A percentile compares a stretch with the other conserved stretches of the same genome.
Evolutionary conservation across 2,329 filamentous ascomycete genomes (phyloP).

Genomic region (Zalaria obscura): DNA sequence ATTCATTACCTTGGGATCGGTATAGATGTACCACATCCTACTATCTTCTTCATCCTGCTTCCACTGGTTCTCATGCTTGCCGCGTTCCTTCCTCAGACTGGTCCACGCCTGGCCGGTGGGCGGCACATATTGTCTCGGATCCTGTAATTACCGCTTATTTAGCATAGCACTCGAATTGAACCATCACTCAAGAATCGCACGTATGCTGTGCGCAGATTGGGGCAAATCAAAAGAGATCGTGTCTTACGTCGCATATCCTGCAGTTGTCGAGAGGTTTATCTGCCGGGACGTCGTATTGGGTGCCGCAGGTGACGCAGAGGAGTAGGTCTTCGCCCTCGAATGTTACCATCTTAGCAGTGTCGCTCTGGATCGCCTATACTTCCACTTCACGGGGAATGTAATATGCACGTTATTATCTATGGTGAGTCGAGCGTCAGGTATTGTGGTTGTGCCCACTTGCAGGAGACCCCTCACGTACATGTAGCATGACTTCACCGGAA

Average conservation of each 20-base stretch:
- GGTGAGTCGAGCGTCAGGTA: too few relatives aligned
- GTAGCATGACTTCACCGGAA: too few relatives aligned
- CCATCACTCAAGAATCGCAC: not conserved
- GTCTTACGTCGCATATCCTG: conserved; percentile 60
- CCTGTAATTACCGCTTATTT: conserved; percentile 26
- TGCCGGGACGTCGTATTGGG: conserved; percentile 47
- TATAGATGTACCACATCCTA: conserved; percentile 29
- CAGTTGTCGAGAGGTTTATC: conserved; percentile 39
- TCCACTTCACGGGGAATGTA: too few relatives aligned
- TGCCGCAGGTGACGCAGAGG: conserved; percentile 56
- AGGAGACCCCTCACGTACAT: too few relatives aligned
- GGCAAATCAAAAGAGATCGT: too few relatives aligned
- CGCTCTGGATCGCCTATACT: too few relatives aligned
- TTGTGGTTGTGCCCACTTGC: too few relatives aligned
- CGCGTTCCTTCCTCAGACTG: conserved; percentile 30
- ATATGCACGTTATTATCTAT: too few relatives aligned
- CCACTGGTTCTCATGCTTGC: conserved; percentile 40
- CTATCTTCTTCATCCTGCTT: conserved; percentile 31
- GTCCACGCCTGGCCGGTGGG: conserved; percentile 51
- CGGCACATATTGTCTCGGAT: conserved; percentile 55
- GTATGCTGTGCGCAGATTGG: too few relatives aligned
- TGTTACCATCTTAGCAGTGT: too few relatives aligned
- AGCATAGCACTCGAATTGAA: too few relatives aligned
- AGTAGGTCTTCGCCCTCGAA: conserved; percentile 26
- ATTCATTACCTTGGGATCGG: conserved; percentile 31